Conservation (phyloP, 441 rosid genomes). For the Croton setiger region DNA sequence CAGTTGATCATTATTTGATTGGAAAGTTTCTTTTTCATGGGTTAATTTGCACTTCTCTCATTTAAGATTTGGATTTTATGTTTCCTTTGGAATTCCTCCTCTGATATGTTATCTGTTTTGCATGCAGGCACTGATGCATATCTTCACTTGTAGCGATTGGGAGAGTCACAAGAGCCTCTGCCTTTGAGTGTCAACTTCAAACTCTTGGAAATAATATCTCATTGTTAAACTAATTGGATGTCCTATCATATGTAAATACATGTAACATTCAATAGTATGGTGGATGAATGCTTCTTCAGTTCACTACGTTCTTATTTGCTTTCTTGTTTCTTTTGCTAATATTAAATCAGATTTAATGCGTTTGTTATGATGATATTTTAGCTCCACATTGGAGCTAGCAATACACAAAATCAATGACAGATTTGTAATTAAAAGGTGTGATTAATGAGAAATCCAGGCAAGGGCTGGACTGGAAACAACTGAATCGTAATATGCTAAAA, state of each 20-base stretch:
- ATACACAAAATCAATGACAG: too few species aligned
- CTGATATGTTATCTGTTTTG: too few species aligned
- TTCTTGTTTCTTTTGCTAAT: not conserved
- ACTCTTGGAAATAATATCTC: not conserved
- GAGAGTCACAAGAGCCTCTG: conserved; percentile 84
- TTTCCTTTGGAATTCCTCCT: not conserved
- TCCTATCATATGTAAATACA: not conserved
- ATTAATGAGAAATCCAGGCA: not conserved
- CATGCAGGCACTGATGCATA: conserved; percentile 85
- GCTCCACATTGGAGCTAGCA: too few species aligned
- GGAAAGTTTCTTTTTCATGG: not conserved
- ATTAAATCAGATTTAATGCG: too few species aligned
- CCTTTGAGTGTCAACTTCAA: conserved; percentile 33
- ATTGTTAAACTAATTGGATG: conserved; percentile 11
- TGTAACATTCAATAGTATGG: not conserved
- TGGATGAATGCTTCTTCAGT: not conserved
- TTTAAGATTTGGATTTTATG: too few species aligned
- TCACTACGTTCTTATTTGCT: not conserved
- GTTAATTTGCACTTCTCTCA: too few species aligned
- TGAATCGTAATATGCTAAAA: not conserved
- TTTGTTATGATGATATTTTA: too few species aligned
- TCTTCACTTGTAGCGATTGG: conserved; percentile 75
- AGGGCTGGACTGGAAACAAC: not conserved
- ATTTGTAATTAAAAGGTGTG: too few species aligned
- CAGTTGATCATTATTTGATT: not conserved